Evolutionary conservation across 2,329 filamentous ascomycete genomes (phyloP).

Genomic region (Chaetomium sp.): DNA sequence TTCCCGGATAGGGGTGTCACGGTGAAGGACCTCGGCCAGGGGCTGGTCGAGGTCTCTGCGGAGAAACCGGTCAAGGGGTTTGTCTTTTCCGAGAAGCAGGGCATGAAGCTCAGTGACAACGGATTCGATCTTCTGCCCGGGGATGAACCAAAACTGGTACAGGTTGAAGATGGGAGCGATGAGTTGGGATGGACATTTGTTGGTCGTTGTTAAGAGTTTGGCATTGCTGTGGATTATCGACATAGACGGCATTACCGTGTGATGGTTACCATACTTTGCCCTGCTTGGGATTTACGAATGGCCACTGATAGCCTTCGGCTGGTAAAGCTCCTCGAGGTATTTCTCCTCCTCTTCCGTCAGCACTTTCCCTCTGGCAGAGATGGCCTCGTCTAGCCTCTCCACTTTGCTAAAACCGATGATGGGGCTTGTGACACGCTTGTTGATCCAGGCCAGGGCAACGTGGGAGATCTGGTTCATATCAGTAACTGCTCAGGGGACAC

Average conservation of each 20-base stretch:
- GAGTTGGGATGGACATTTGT: conserved; percentile 27
- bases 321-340: conserved; percentile 64
- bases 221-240: background rate
- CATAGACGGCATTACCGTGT: background rate
- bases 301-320: conserved; percentile 52
- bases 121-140: conserved; percentile 61
- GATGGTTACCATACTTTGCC: background rate
- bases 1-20: conserved; percentile 49
- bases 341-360: conserved; percentile 61
- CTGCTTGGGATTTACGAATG: conserved; percentile 32
- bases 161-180: conserved; percentile 31
- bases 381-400: conserved; percentile 63
- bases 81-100: conserved; percentile 53
- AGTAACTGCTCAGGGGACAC: conserved; percentile 2
- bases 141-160: conserved; percentile 32
- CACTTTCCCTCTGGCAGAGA: conserved; percentile 49
- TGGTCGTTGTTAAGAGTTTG: conserved; percentile 6
- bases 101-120: conserved; percentile 56
- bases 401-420: conserved; percentile 64
- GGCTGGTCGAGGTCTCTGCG: conserved; percentile 40
- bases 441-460: conserved; percentile 65
- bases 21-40: conserved; percentile 36
- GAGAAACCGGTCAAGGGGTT: conserved; percentile 59
- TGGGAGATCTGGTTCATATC: conserved; percentile 57
- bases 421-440: conserved; percentile 55